A percentile compares a stretch with the other conserved stretches of the same genome.
These are phyloP conservation scores for Camellia lanceoleosa DNA, from an alignment of 148 eudicot genomes.

Conservation along the genomic window DNA sequence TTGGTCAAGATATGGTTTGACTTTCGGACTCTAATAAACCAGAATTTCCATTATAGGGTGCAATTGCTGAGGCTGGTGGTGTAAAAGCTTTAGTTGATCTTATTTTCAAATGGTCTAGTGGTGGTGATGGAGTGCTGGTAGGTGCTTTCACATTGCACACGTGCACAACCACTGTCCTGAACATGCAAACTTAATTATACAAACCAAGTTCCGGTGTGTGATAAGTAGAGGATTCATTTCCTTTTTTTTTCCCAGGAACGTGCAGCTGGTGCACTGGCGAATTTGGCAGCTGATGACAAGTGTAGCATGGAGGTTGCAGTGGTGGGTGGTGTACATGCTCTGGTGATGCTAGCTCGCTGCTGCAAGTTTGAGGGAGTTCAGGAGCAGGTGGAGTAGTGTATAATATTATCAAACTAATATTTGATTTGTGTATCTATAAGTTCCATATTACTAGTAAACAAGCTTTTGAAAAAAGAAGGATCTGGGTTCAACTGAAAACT, in stretches of 20 bases:
- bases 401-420: not conserved
- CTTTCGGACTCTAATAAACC: conserved; percentile 4
- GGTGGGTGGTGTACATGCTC: conserved; percentile 89
- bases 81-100: conserved; percentile 91
- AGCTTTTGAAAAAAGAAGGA: not conserved
- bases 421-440: not conserved
- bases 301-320: conserved; percentile 94
- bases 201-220: conserved; percentile 4
- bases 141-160: conserved; percentile 25
- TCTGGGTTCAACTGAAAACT: not conserved
- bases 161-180: not conserved
- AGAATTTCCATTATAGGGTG: conserved; percentile 50
- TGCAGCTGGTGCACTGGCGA: conserved; percentile 98
- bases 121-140: conserved; percentile 95
- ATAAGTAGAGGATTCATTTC: not conserved
- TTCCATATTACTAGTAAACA: not conserved
- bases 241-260: conserved; percentile 64
- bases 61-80: conserved; percentile 94
- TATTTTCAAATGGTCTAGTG: conserved; percentile 82
- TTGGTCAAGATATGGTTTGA: not conserved
- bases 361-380: conserved; percentile 94
- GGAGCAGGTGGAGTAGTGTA: conserved; percentile 64
- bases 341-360: conserved; percentile 82
- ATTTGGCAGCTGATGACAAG: conserved; percentile 95
- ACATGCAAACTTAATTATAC: not conserved